Evolutionary conservation across 2,329 filamentous ascomycete genomes (phyloP).

Genomic region (Sporothrix globosa): DNA sequence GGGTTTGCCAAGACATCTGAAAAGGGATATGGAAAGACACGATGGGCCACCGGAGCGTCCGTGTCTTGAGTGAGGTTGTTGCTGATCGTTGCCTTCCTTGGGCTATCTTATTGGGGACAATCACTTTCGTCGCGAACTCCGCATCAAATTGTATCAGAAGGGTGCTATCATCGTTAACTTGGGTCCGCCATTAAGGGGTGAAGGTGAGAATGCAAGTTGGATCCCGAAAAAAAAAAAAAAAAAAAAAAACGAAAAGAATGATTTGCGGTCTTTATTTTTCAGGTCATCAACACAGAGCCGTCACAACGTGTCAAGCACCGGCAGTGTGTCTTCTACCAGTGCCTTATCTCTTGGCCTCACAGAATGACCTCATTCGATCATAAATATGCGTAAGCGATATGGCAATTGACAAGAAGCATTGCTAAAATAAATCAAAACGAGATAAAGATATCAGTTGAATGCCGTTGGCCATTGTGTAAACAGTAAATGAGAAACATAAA

Average conservation of each 20-base stretch:
- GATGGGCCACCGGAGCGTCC: neutral
- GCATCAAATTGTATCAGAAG: neutral
- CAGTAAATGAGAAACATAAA: neutral
- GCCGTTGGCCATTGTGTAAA: neutral
- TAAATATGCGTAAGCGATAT: no score
- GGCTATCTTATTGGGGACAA: neutral
- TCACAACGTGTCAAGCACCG: neutral
- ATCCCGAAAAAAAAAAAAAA: neutral
- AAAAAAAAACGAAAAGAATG: neutral
- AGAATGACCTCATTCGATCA: neutral
- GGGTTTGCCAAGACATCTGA: neutral
- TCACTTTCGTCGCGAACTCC: no score
- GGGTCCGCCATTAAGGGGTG: neutral
- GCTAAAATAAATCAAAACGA: neutral
- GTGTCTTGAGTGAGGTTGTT: neutral
- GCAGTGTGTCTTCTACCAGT: neutral
- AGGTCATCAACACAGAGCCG: no score
- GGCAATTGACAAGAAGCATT: no score
- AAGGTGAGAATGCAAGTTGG: neutral
- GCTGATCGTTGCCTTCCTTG: conserved; percentile 1
- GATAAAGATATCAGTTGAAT: no score
- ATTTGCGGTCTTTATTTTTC: no score
- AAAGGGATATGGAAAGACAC: neutral
- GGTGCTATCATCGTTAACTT: neutral
- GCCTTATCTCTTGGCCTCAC: conserved; percentile 10